A percentile compares a stretch with the other conserved stretches of the same genome.
These are phyloP conservation scores for Globisporangium apiculatum DNA, from an alignment of 352 stramenopile genomes.

Conservation along the genomic window DNA sequence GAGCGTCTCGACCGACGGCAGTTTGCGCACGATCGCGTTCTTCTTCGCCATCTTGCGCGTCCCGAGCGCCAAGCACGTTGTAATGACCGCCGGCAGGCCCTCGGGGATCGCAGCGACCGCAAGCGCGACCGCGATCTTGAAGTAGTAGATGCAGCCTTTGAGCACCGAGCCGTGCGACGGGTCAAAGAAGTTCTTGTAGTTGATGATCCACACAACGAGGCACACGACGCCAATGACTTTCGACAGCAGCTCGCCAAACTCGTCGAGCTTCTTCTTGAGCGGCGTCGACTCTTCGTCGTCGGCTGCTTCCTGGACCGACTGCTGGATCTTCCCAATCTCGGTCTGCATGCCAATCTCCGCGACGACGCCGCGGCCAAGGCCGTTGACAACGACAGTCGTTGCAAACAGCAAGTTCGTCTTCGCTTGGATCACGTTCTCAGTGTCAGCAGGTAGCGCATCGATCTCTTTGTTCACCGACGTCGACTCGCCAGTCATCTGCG, in stretches of 20 bases:
- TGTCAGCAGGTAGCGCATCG: constrained; percentile 53
- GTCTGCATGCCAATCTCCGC: constrained; percentile 96
- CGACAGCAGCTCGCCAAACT: constrained; percentile 96
- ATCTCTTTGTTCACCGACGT: constrained; percentile 91
- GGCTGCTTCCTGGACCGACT: constrained; percentile 89
- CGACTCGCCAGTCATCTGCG: constrained; percentile 95
- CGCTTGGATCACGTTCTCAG: constrained; percentile 83
- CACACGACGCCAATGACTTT: constrained; percentile 98
- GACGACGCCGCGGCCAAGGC: constrained; percentile 90
- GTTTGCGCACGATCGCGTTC: constrained; percentile 97
- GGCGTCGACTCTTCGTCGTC: constrained; percentile 94
- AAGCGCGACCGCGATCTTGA: constrained; percentile 98
- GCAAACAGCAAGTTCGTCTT: constrained; percentile 97
- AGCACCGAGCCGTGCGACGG: constrained; percentile 83
- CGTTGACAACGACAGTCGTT: constrained; percentile 96
- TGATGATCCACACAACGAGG: constrained; percentile 95
- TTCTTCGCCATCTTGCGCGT: constrained; percentile 96
- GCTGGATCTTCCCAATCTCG: constrained; percentile 98
- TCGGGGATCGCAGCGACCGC: constrained; percentile 99
- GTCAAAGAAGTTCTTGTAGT: constrained; percentile 96
- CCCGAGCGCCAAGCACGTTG: constrained; percentile 92
- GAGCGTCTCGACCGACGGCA: constrained; percentile 97
- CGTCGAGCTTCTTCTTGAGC: constrained; percentile 97
- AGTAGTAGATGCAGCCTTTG: constrained; percentile 98
- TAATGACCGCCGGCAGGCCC: constrained; percentile 98